Percentiles rank a stretch among this genome's conserved stretches.
Evolutionary conservation across 176 grass and related monocot species (phyloP).

Genomic region (Ensete ventricosum): DNA sequence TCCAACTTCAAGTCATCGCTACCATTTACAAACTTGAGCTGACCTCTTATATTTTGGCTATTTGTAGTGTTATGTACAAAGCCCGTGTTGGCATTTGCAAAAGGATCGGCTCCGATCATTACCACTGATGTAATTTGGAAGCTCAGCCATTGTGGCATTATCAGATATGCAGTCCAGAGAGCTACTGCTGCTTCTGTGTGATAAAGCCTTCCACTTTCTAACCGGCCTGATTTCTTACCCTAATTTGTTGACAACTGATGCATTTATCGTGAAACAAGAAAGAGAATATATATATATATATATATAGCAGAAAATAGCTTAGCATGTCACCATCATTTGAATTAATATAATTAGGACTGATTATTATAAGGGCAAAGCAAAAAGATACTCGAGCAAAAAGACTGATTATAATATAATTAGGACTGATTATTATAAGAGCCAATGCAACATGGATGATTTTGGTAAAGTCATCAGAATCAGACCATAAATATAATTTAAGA

Average conservation of each 20-base stretch:
- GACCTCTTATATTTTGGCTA: constrained; percentile 35
- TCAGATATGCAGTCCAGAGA: constrained; percentile 75
- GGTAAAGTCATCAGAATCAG: neutral
- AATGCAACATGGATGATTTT: neutral
- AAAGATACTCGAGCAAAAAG: neutral
- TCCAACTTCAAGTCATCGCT: constrained; percentile 30
- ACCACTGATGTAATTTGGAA: constrained; percentile 36
- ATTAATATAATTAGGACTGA: neutral
- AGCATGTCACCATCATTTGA: neutral
- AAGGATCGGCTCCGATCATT: constrained; percentile 35
- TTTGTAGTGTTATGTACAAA: constrained; percentile 45
- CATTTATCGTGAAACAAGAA: constrained; percentile 31
- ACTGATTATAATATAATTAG: constrained; percentile 3
- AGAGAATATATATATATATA: neutral
- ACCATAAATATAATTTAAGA: neutral
- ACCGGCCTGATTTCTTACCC: constrained; percentile 34
- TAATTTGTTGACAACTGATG: constrained; percentile 36
- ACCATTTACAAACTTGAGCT: constrained; percentile 68
- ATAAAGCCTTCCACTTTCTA: constrained; percentile 46
- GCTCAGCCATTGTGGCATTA: constrained; percentile 8
- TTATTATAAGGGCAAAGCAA: neutral
- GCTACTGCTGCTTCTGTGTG: constrained; percentile 56
- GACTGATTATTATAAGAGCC: neutral
- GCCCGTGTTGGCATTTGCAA: constrained; percentile 35
- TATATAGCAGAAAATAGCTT: neutral